Evolutionary conservation across 768 basidiomycete species (phyloP).

Genomic region (Galerina sulciceps): DNA sequence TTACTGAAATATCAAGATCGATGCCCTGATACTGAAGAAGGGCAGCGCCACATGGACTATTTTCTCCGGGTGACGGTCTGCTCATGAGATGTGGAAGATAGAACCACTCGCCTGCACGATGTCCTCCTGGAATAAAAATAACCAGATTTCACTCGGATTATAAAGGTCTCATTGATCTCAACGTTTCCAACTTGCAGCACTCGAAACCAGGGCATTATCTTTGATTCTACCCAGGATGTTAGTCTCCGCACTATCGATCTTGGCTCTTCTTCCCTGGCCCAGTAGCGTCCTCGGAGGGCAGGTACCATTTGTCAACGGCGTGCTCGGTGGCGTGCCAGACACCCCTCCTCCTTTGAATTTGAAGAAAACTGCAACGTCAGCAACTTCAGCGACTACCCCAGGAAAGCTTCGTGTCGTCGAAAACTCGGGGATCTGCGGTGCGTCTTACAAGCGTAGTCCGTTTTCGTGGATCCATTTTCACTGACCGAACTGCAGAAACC

Average conservation of each 20-base stretch:
- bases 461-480: neutral
- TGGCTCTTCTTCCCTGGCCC: conserved; percentile 9
- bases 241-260: conserved; percentile 5
- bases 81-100: conserved; percentile 4
- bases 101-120: conserved; percentile 4
- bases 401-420: conserved; percentile 59
- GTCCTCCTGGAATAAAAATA: neutral
- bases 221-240: conserved; percentile 1
- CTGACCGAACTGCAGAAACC: conserved; percentile 43
- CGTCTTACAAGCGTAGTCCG: neutral
- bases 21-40: neutral
- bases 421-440: conserved; percentile 67
- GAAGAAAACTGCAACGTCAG: conserved; percentile 2
- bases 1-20: neutral
- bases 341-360: conserved; percentile 4
- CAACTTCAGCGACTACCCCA: conserved; percentile 37
- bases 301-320: conserved; percentile 52
- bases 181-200: too few relatives aligned
- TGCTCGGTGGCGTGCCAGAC: conserved; percentile 50
- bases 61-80: neutral
- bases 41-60: neutral
- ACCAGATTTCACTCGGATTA: neutral
- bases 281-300: conserved; percentile 34
- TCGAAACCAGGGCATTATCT: neutral
- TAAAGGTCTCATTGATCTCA: neutral